Conservation (phyloP, 2,329 filamentous ascomycete genomes). For the Elsinoe batatas region DNA sequence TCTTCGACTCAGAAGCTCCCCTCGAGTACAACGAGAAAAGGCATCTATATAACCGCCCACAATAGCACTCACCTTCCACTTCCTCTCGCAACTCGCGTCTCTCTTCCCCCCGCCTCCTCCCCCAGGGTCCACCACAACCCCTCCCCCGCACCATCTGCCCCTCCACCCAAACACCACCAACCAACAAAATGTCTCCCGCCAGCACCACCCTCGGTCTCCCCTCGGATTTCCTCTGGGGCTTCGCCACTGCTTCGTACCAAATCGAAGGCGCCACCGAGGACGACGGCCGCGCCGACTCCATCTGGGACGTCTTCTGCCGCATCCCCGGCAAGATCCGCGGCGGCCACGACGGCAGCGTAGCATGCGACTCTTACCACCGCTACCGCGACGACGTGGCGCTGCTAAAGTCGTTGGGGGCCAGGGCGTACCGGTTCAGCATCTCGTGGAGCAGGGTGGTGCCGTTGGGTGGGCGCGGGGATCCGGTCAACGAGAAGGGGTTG, state of each 20-base stretch:
- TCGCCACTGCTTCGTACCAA: slow-evolving; percentile 53
- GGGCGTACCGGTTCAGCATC: slow-evolving; percentile 74
- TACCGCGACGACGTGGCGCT: slow-evolving; percentile 67
- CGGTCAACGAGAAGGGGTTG: slow-evolving; percentile 67
- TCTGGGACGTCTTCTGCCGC: slow-evolving; percentile 84
- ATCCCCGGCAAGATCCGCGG: slow-evolving; percentile 76
- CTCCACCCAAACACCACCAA: neutral
- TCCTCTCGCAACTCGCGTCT: slow-evolving; percentile 7
- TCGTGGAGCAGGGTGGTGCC: slow-evolving; percentile 69
- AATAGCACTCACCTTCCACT: slow-evolving; percentile 2
- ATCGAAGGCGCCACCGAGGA: slow-evolving; percentile 67
- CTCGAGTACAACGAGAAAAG: neutral
- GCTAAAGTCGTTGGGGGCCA: slow-evolving; percentile 62
- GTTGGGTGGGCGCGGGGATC: slow-evolving; percentile 63
- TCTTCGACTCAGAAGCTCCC: neutral
- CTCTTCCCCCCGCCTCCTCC: neutral
- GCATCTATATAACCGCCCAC: neutral
- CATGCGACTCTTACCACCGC: slow-evolving; percentile 80
- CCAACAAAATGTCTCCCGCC: neutral
- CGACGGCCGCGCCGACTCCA: slow-evolving; percentile 71
- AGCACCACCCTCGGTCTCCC: slow-evolving; percentile 20
- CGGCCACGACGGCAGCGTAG: slow-evolving; percentile 61
- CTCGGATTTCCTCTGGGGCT: slow-evolving; percentile 33
- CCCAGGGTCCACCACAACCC: neutral
- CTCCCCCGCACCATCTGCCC: neutral